Evolutionary conservation across 2,329 filamentous ascomycete genomes (phyloP), one percentile per base, ranked within the genome.

Genomic region (Claviceps fusiformis): DNA sequence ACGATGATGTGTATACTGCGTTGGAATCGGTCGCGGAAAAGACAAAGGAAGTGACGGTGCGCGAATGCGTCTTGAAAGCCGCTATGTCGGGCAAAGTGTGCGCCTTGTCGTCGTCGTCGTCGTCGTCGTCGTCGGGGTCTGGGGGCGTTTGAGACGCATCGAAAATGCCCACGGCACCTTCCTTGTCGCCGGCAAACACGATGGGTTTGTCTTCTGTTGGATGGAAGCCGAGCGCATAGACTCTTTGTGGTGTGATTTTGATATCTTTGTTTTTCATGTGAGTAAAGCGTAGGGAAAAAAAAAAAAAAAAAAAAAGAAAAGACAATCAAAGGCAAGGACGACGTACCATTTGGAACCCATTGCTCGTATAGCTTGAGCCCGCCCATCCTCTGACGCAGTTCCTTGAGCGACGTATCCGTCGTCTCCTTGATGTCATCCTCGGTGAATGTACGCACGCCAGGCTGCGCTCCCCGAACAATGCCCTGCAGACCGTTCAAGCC

Each of bases 151-250:
- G 89, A 0, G 87, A 91, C 1, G 85, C 90, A 65, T 98, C 92
- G 54, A 96, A 92, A 1, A 98, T 81, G 0, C 93, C 93, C 56
- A 97, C 76, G 29, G 89, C 87, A 1, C 93, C 92, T 60, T 95
- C 79, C 67, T 98, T 98, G 64, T 98, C 93, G 11, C 92, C 92
- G 0, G 92, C 92, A 65, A 98, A 95, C 1, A 97, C 79, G 3
- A 98, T 75, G 0, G 91, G 83, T 63, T 97, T 97, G 3, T 91
- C 83, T 56, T 83, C 76, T 0, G 84, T 91, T 0, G 93, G 93
- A 63, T 98, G 93, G 62, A 98, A 92, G 0, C 85, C 83, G 62
- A 97, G 82, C 0, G 87, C 79, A 65, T 97, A 98, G 15, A 95
- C 80, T 54, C 92, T 75, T 61, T 95, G 89, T 0, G 90, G 91